These are phyloP conservation scores for Fomitopsis schrenkii DNA, from an alignment of 1,284 basidiomycete species.

Conservation along the genomic window DNA sequence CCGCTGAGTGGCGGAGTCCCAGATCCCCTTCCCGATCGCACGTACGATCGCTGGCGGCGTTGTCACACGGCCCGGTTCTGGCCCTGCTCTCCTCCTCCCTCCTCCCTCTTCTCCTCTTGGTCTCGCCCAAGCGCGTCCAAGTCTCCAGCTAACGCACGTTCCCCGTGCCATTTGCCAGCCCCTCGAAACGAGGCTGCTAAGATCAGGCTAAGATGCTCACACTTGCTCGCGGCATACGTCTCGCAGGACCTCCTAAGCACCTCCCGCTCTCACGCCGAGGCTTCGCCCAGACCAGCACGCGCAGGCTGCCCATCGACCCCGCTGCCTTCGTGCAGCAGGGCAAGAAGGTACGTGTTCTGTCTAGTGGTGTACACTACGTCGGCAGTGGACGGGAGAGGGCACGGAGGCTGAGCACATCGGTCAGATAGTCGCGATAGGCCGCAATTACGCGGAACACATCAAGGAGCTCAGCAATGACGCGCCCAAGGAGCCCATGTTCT, in stretches of 20 bases:
- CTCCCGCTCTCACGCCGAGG: neutral
- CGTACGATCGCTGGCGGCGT: neutral
- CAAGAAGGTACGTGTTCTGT: slow-evolving; percentile 35
- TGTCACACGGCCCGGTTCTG: neutral
- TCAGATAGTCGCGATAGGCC: slow-evolving; percentile 87
- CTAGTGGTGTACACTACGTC: neutral
- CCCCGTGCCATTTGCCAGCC: too few species aligned
- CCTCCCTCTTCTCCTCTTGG: neutral
- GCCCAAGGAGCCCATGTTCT: slow-evolving; percentile 97
- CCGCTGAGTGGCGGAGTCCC: neutral
- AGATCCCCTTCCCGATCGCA: neutral
- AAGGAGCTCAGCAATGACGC: slow-evolving; percentile 90
- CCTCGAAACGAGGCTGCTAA: neutral
- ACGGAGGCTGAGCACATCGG: neutral
- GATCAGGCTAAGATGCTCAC: neutral
- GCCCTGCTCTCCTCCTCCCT: neutral
- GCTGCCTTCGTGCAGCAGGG: slow-evolving; percentile 44
- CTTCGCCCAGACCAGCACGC: slow-evolving; percentile 14
- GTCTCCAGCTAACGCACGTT: neutral
- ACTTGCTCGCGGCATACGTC: neutral
- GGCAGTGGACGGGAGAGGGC: neutral
- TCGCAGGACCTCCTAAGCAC: neutral
- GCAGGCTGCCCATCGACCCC: slow-evolving; percentile 24
- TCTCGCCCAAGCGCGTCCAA: neutral
- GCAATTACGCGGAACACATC: slow-evolving; percentile 83